These are phyloP conservation scores for Prunus mongolica DNA, from an alignment of 306 rosid species.

Conservation along the genomic window DNA sequence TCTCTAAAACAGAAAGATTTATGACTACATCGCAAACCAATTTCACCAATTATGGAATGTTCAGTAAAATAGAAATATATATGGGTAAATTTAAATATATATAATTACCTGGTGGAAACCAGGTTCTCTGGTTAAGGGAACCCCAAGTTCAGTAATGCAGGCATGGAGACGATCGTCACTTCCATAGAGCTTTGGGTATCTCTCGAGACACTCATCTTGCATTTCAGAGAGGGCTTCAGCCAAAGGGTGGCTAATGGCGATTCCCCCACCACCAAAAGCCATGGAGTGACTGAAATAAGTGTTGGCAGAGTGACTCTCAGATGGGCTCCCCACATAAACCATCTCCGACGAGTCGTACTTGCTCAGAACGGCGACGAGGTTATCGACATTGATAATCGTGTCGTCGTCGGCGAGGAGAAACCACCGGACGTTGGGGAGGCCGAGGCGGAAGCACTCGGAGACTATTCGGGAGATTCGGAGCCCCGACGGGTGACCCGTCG, in stretches of 20 bases:
- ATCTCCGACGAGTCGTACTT: slow-evolving; percentile 77
- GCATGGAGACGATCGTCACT: slow-evolving; percentile 85
- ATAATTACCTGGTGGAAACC: slow-evolving; percentile 75
- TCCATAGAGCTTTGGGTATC: slow-evolving; percentile 77
- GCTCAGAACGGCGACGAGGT: slow-evolving; percentile 63
- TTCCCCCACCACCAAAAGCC: slow-evolving; percentile 83
- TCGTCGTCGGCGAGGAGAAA: slow-evolving; percentile 74
- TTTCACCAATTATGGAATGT: not conserved
- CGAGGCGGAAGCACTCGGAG: slow-evolving; percentile 58
- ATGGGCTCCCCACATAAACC: slow-evolving; percentile 74
- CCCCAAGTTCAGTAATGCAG: slow-evolving; percentile 74
- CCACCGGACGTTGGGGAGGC: slow-evolving; percentile 53
- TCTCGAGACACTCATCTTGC: slow-evolving; percentile 67
- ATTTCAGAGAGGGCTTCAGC: slow-evolving; percentile 55
- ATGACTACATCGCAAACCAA: not conserved
- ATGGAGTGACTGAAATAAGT: slow-evolving; percentile 73
- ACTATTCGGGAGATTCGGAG: slow-evolving; percentile 66
- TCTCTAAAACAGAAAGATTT: not conserved
- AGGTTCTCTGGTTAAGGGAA: slow-evolving; percentile 61
- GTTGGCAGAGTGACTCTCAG: slow-evolving; percentile 79
- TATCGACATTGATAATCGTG: slow-evolving; percentile 64
- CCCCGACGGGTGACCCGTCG: slow-evolving; percentile 77
- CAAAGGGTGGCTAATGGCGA: slow-evolving; percentile 60
- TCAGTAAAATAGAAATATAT: not conserved
- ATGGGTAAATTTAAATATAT: not conserved